Evolutionary conservation across 2,329 filamentous ascomycete genomes (phyloP).

Genomic region (Tolypocladium sp.): DNA sequence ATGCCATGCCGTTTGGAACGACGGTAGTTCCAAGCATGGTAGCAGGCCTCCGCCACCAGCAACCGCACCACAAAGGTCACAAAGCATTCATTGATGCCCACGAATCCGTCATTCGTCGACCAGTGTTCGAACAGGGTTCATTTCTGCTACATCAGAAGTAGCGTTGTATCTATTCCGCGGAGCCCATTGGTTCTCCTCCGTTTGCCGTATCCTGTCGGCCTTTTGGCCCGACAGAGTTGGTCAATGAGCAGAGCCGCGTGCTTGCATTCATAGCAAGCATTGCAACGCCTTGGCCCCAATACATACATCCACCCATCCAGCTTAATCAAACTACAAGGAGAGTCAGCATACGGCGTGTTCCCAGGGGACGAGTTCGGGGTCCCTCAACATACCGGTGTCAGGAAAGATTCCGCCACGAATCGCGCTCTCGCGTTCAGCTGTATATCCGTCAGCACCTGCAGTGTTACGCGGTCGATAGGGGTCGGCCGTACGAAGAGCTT

Average conservation of each 20-base stretch:
- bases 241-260: neutral
- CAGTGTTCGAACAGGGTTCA: neutral
- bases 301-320: neutral
- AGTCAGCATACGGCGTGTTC: neutral
- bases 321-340: conserved; percentile 22
- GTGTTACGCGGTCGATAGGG: neutral
- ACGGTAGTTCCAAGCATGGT: neutral
- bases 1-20: neutral
- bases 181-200: neutral
- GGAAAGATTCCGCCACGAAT: conserved; percentile 96
- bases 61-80: neutral
- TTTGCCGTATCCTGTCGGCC: neutral
- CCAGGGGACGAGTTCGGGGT: neutral
- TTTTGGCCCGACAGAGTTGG: neutral
- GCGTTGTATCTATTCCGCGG: neutral
- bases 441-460: conserved; percentile 8
- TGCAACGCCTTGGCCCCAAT: neutral
- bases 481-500: conserved; percentile 79
- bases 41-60: neutral
- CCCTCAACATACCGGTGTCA: conserved; percentile 63
- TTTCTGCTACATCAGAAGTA: neutral
- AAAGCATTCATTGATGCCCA: neutral
- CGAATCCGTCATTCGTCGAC: neutral
- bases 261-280: neutral
- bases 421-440: conserved; percentile 92